Base-by-base conservation (phyloP, 2,329 filamentous ascomycete species). In the Cryphonectria nitschkei region DNA sequence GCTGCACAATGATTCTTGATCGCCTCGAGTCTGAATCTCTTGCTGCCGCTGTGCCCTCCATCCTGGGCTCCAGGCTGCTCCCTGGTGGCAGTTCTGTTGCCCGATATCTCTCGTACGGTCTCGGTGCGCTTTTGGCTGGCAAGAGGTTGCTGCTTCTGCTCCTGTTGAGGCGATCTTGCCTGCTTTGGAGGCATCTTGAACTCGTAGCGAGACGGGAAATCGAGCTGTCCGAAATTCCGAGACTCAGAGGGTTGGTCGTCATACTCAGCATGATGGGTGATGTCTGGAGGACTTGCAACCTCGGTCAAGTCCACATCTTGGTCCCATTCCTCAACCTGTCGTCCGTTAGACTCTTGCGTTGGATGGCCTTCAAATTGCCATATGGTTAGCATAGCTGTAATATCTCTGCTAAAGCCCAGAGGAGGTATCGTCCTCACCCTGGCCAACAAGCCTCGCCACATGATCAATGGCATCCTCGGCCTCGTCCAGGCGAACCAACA, bases 1-100 rank as follows among this genome's bases (percentile, higher is more conserved):
- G 58, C 43, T 9, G 69, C 69, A 72, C 74, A 74, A 26, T 72
- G 32, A 1, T 72, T 62, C 8, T 70, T 67, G 65, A 74, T 75
- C n/a, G 69, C 16, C n/a, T 64, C 61, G 43, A 75, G 73, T 8
- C 54, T 61, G n/a, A 26, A 29, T 6, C 62, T 66, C 32, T 3
- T 61, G 29, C 26, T 34, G 39, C 6, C 56, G 1, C 3, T 29
- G 52, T 29, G 11, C 9, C 32, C 26, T 32, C 11, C 26, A 58
- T 34, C 54, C 32, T 6, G 54, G 54, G 29, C 26, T 6, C 13
- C 54, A 58, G 54, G 26, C 29, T 58, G 26, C 54, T 32, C 29
- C 29, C 16, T 32, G 4, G 26, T 19, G 54, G 54, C 54, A 16
- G 54, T 3, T 32, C 13, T 8, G 54, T 8, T 32, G 54, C 5